These are phyloP conservation scores for Penicillium macrosclerotiorum DNA, from an alignment of 495 filamentous ascomycete species.

Conservation along the genomic window DNA sequence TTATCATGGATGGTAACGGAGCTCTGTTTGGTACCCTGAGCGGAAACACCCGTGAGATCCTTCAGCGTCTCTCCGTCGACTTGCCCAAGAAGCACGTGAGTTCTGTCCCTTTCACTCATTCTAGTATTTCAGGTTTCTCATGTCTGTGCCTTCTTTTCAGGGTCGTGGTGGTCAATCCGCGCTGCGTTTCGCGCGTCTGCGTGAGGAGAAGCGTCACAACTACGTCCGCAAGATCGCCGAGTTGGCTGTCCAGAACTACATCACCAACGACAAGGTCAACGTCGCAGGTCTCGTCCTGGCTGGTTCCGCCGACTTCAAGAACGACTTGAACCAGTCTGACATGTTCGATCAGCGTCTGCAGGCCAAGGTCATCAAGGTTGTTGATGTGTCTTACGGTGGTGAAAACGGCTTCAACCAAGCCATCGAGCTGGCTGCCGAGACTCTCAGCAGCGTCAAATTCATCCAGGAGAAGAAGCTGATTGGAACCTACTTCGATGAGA, in stretches of 20 bases:
- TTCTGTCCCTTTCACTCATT: neutral
- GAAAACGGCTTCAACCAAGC: slow-evolving; percentile 99
- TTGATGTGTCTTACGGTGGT: slow-evolving; percentile 97
- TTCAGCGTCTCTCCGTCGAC: slow-evolving; percentile 97
- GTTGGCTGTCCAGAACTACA: slow-evolving; percentile 96
- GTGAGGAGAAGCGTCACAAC: slow-evolving; percentile 99
- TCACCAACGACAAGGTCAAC: slow-evolving; percentile 96
- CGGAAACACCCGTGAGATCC: slow-evolving; percentile 93
- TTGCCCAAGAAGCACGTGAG: slow-evolving; percentile 89
- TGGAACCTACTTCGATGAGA: slow-evolving; percentile 97
- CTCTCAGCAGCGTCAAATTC: slow-evolving; percentile 98
- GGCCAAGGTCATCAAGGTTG: slow-evolving; percentile 96
- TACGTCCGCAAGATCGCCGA: slow-evolving; percentile 99
- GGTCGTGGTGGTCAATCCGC: slow-evolving; percentile 99
- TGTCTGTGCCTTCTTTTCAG: slow-evolving; percentile 7
- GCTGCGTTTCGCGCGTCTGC: slow-evolving; percentile 97
- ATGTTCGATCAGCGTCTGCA: slow-evolving; percentile 91
- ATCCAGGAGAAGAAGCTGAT: slow-evolving; percentile 99
- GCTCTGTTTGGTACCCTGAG: slow-evolving; percentile 94
- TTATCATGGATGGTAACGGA: slow-evolving; percentile 99
- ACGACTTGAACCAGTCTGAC: slow-evolving; percentile 95
- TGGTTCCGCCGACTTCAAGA: slow-evolving; percentile 99
- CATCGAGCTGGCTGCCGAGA: slow-evolving; percentile 91
- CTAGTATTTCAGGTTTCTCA: neutral
- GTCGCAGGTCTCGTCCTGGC: slow-evolving; percentile 91